Evolutionary conservation across 2,329 filamentous ascomycete species (phyloP), one percentile per base, ranked within the genome.

Genomic region (Didymella exigua): DNA sequence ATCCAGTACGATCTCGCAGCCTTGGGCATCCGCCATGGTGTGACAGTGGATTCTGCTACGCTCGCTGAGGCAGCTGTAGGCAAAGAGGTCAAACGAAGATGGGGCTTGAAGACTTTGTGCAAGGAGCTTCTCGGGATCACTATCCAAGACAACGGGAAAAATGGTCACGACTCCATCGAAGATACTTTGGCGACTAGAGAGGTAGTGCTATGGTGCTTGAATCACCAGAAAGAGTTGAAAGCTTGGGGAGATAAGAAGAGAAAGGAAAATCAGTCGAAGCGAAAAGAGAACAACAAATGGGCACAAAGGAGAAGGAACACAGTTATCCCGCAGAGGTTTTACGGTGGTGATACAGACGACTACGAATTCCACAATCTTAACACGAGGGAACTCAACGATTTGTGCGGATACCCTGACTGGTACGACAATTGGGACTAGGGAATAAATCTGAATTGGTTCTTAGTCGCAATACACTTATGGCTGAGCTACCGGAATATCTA

Each of bases 31-130:
- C 58, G 73, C 0, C 80, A 83, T 57, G 38, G 54, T 1, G 69
- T 64, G 16, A 67, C 82, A 16, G 74, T 84, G 5, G 82, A 84
- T 49, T 76, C 79, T 1, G 65, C 65, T 0, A 73, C 81, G 11
- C 49, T 82, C 29, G 73, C 76, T 1, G 69, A 68, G 0, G 71
- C 77, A 26, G 75, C 69, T 1, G 74, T 74, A 5, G 73, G 54
- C 4, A n/a, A 14, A n/a, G 27, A 27, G 8, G 26, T 23, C 2
- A 47, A 27, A 11, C 19, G 16, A 3, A 16, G 24, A 13, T 58
- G 46, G 47, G 56, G 50, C 1, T 31, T 54, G 4, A 47, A 48
- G 26, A 30, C 13, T 13, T 37, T 58, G 2, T 58, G 50, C 19
- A 44, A 36, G 8, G 45, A 58, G 16, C 13, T 54, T 1, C 29